phyloP scores from a whole-genome alignment of 2,329 filamentous ascomycete species.

The Diplocarpon rosae region DNA sequence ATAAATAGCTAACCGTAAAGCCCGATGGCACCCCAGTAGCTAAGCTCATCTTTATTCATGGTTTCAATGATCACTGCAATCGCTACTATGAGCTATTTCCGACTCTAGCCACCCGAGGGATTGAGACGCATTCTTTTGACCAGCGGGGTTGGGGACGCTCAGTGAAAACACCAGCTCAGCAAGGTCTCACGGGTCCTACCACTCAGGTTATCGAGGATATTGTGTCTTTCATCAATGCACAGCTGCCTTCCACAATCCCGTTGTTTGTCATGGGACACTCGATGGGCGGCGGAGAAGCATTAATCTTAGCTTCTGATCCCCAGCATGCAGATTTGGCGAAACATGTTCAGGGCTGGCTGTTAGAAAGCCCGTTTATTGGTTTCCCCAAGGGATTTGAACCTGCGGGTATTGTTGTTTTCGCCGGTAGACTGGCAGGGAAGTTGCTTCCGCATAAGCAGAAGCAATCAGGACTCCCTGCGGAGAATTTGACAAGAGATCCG shows the following conservation, averaged over 20 bases:
- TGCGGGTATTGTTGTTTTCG: constrained; percentile 46
- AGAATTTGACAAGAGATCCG: constrained; percentile 56
- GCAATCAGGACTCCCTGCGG: constrained; percentile 50
- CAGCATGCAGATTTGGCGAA: constrained; percentile 42
- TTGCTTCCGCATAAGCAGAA: constrained; percentile 59
- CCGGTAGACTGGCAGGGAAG: constrained; percentile 56
- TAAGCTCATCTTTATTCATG: constrained; percentile 73
- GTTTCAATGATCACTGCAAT: constrained; percentile 78
- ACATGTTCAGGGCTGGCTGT: constrained; percentile 60
- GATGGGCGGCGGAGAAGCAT: constrained; percentile 75
- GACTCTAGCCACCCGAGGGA: constrained; percentile 55
- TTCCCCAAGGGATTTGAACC: constrained; percentile 58
- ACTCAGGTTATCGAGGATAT: constrained; percentile 65
- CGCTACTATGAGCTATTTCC: constrained; percentile 68
- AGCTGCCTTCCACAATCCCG: constrained; percentile 44
- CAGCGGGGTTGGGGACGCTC: constrained; percentile 83
- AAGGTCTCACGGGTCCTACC: constrained; percentile 66
- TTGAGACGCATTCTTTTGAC: constrained; percentile 69
- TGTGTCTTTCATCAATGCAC: constrained; percentile 57
- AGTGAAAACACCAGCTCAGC: constrained; percentile 47
- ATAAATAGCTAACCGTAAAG: constrained; percentile 12
- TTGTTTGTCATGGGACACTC: constrained; percentile 83
- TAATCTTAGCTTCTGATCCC: constrained; percentile 46
- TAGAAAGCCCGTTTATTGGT: constrained; percentile 69
- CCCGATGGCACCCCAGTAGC: constrained; percentile 38